Percentiles rank a stretch among this genome's conserved stretches.
Evolutionary conservation across 768 basidiomycete genomes (phyloP).

Genomic region (Cystobasidium ongulense): DNA sequence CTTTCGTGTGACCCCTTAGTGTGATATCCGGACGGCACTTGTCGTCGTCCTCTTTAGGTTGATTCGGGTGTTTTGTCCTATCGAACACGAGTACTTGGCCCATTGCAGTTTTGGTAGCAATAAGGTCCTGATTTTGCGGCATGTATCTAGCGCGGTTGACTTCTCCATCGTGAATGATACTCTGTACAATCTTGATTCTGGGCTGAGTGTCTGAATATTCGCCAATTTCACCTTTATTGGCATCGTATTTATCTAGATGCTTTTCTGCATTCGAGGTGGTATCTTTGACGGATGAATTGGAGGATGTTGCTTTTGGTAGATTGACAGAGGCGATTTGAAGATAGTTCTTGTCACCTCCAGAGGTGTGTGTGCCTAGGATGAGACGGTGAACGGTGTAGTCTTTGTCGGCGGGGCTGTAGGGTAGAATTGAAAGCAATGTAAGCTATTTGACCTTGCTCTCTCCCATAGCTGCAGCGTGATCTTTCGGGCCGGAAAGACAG

Average conservation of each 20-base stretch:
- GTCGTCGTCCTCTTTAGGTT: conserved; percentile 70
- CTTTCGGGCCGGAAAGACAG: background rate
- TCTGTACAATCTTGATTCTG: conserved; percentile 79
- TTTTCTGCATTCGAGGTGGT: conserved; percentile 84
- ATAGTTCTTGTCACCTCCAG: conserved; percentile 84
- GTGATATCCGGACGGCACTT: conserved; percentile 81
- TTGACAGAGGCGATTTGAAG: conserved; percentile 91
- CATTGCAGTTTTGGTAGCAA: conserved; percentile 84
- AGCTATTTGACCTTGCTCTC: background rate
- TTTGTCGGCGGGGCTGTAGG: conserved; percentile 67
- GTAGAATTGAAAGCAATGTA: background rate
- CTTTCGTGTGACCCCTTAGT: conserved; percentile 78
- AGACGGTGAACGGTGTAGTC: conserved; percentile 92
- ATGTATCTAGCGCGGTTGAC: conserved; percentile 97
- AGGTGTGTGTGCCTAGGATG: conserved; percentile 94
- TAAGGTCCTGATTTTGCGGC: conserved; percentile 95
- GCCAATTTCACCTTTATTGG: conserved; percentile 62
- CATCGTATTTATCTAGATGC: conserved; percentile 42
- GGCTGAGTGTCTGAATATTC: conserved; percentile 77
- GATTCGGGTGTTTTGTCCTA: conserved; percentile 88
- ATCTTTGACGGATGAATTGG: conserved; percentile 63
- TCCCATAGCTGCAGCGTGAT: background rate
- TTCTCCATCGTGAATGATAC: conserved; percentile 89
- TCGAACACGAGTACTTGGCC: conserved; percentile 95
- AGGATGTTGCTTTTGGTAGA: conserved; percentile 62